These are phyloP conservation scores for Bremia lactucae DNA, from an alignment of 352 stramenopile genomes.

Conservation along the genomic window DNA sequence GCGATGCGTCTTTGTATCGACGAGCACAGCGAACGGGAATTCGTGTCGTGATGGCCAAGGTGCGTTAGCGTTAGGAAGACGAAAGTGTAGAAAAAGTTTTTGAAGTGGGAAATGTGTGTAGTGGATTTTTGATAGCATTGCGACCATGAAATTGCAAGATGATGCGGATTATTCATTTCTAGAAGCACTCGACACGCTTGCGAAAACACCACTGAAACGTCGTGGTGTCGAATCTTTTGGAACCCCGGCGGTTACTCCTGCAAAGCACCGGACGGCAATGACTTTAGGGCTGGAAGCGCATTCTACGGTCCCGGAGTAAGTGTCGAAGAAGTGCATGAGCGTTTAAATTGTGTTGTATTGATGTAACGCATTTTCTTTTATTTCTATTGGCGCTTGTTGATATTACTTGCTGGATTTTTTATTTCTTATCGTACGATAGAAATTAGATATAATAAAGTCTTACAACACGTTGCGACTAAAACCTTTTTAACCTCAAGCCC, in stretches of 20 bases:
- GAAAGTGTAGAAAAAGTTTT: too few relatives aligned
- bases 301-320: slow-evolving; percentile 15
- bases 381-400: too few relatives aligned
- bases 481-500: too few relatives aligned
- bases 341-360: too few relatives aligned
- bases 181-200: slow-evolving; percentile 2
- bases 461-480: too few relatives aligned
- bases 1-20: slow-evolving; percentile 47
- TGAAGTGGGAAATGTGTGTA: too few relatives aligned
- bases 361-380: too few relatives aligned
- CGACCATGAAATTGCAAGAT: slow-evolving; percentile 45
- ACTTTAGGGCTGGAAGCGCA: slow-evolving; percentile 23
- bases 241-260: slow-evolving; percentile 7
- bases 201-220: slow-evolving; percentile 6
- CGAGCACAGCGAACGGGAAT: slow-evolving; percentile 44
- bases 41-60: slow-evolving; percentile 55
- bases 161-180: slow-evolving; percentile 23
- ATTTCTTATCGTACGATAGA: too few relatives aligned
- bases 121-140: slow-evolving; percentile 77
- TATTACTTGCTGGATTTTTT: too few relatives aligned
- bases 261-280: slow-evolving; percentile 5
- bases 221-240: slow-evolving; percentile 2
- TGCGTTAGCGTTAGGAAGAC: slow-evolving; percentile 6
- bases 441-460: too few relatives aligned
- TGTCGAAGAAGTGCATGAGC: too few relatives aligned